Conservation (phyloP, 2,329 filamentous ascomycete genomes). For the Sporothrix globosa region DNA sequence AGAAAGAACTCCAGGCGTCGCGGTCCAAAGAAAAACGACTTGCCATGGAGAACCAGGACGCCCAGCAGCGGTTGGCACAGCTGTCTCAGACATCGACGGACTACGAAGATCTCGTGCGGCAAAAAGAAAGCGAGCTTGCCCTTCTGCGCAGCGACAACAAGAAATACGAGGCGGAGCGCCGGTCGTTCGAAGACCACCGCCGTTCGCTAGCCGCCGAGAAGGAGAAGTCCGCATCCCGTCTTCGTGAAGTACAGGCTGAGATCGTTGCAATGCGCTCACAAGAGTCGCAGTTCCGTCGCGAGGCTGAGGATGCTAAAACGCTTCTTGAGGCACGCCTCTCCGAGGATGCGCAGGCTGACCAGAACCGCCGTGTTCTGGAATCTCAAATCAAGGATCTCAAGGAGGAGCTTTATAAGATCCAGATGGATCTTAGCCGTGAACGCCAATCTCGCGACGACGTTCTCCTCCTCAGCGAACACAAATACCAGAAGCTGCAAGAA, state of each 20-base stretch:
- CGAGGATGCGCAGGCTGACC: conserved; percentile 81
- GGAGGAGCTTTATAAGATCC: conserved; percentile 77
- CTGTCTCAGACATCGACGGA: conserved; percentile 89
- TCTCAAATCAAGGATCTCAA: conserved; percentile 87
- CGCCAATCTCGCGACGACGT: conserved; percentile 94
- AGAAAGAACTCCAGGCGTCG: conserved; percentile 76
- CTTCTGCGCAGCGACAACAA: conserved; percentile 83
- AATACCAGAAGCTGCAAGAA: conserved; percentile 77
- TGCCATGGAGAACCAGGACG: conserved; percentile 75
- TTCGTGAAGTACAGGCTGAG: conserved; percentile 86
- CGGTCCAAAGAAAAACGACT: conserved; percentile 77
- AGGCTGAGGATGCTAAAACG: conserved; percentile 84
- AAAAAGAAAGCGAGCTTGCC: conserved; percentile 90
- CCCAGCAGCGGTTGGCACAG: conserved; percentile 83
- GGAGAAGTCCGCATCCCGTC: conserved; percentile 72
- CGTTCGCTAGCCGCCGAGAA: conserved; percentile 72
- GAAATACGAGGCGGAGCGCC: conserved; percentile 79
- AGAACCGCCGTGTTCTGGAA: conserved; percentile 81
- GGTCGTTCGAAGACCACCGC: conserved; percentile 77
- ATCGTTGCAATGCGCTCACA: conserved; percentile 84
- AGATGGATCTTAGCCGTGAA: conserved; percentile 87
- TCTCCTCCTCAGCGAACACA: conserved; percentile 85
- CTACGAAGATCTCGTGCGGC: conserved; percentile 89
- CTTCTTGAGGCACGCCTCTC: conserved; percentile 86
- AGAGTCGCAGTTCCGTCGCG: conserved; percentile 80